Evolutionary conservation across 139 green algal species (phyloP), one percentile per base, ranked within the genome.

Genomic region (Ettlia oleoabundans): DNA sequence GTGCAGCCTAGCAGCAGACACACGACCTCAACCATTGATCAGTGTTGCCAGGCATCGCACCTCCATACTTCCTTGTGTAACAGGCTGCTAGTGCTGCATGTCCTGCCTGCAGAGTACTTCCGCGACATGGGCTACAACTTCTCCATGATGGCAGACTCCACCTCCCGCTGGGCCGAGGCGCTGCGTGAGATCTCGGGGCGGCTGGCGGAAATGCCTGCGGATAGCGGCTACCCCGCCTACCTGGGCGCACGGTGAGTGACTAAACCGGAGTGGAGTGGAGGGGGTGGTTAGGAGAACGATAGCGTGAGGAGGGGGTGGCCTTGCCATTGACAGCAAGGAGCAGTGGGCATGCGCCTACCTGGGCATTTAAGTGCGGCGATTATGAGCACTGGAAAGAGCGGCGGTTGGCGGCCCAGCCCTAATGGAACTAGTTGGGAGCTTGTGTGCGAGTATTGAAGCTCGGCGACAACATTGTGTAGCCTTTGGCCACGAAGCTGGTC

Each of bases 91-190:
- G 22, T 15, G 1, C 67, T 75, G 1, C 18, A 33, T 0, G 22
- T 18, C 24, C 19, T 38, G 5, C 41, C 28, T 58, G 18, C 94
- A 30, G 97, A 99, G 92, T 99, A 99, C 91, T 99, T 98, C 93
- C 91, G 97, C 37, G 96, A 99, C 87, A 97, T 97, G 96, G 96
- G 96, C 72, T 99, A 82, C 63, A 95, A 97, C 91, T 95, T 96
- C 86, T 93, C 87, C 74, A 99, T 98, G 96, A 99, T 99, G 97
- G 97, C 93, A 32, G 97, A 99, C 91, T 98, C 95, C 51, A 98
- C 97, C 41, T 98, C 92, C 0, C 95, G 97, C 66, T 99, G 97
- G 97, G 97, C 97, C 9, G 97, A 99, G 91, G 97, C 97, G 53
- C 92, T 99, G 80, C 94, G 97, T 85, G 97, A 99, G 93, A 99